Percentiles rank a stretch among this genome's conserved stretches.
Conservation (phyloP, 1,139 yeast genomes). For the Yarrowia galli region DNA sequence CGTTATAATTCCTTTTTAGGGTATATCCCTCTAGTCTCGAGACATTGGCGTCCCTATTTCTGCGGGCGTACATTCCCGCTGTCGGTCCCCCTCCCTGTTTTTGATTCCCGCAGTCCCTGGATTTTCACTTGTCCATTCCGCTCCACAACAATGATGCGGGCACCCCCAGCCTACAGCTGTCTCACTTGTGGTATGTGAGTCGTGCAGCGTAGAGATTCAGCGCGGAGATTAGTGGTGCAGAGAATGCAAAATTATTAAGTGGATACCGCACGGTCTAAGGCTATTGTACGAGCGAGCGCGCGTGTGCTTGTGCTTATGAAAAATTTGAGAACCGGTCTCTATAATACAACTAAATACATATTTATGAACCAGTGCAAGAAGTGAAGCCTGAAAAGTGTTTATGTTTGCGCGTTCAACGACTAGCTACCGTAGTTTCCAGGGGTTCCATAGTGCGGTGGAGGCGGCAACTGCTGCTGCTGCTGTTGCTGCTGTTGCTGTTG, state of each 20-base stretch:
- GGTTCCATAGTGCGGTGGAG: constrained; percentile 39
- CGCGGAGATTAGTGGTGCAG: constrained; percentile 42
- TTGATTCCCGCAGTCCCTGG: constrained; percentile 16
- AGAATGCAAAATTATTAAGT: constrained; percentile 7
- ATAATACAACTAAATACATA: constrained; percentile 85
- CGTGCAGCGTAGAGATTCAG: constrained; percentile 53
- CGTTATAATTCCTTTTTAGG: constrained; percentile 2
- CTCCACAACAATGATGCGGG: constrained; percentile 41
- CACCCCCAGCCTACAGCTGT: constrained; percentile 35
- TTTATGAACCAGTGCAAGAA: constrained; percentile 72
- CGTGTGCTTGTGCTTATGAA: neutral
- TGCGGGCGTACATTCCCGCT: constrained; percentile 26
- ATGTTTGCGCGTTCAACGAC: constrained; percentile 39
- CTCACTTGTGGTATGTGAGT: constrained; percentile 20
- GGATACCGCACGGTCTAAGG: neutral
- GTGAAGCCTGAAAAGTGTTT: constrained; percentile 58
- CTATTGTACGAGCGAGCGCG: neutral
- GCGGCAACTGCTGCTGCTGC: constrained; percentile 41
- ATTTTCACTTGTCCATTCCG: constrained; percentile 43
- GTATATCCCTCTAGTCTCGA: constrained; percentile 1
- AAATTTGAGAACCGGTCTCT: constrained; percentile 70
- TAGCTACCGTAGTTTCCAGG: constrained; percentile 20
- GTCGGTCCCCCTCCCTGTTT: constrained; percentile 27
- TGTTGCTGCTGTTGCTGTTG: constrained; percentile 38
- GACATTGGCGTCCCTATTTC: constrained; percentile 2